A percentile compares a stretch with the other conserved stretches of the same genome.
Evolutionary conservation across 1,284 basidiomycete species (phyloP).

Genomic region (Neotropicomus parvogracilis): DNA sequence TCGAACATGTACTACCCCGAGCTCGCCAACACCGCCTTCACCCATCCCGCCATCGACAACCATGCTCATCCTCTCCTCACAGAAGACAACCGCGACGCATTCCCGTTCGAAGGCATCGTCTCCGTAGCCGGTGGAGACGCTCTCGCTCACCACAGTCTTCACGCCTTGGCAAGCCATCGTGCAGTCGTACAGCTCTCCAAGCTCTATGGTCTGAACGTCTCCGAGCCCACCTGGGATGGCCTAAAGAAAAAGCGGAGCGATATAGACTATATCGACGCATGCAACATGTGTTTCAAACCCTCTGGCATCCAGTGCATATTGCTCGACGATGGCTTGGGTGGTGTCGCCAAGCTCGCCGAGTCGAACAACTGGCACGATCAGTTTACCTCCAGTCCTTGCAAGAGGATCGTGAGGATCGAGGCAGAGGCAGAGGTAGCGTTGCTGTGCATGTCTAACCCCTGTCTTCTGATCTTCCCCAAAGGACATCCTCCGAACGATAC

Average conservation of each 20-base stretch:
- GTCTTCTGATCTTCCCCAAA: conserved; percentile 17
- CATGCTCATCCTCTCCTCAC: conserved; percentile 70
- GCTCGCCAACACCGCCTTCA: conserved; percentile 28
- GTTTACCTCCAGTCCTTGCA: conserved; percentile 49
- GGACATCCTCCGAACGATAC: conserved; percentile 36
- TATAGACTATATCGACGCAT: conserved; percentile 53
- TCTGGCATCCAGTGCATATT: conserved; percentile 61
- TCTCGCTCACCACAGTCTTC: conserved; percentile 45
- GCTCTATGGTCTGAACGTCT: conserved; percentile 42
- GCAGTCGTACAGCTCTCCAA: conserved; percentile 53
- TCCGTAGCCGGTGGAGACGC: conserved; percentile 60
- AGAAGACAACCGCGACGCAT: conserved; percentile 39
- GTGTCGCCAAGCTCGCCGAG: conserved; percentile 46
- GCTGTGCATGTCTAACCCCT: conserved; percentile 1
- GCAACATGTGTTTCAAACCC: conserved; percentile 48
- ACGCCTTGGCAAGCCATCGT: conserved; percentile 57
- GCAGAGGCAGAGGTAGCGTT: conserved; percentile 56
- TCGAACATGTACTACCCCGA: conserved; percentile 26
- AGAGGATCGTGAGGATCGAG: conserved; percentile 66
- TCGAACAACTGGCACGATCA: conserved; percentile 58
- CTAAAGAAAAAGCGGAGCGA: conserved; percentile 46
- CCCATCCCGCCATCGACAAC: conserved; percentile 62
- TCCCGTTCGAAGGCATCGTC: conserved; percentile 59
- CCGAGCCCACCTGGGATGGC: conserved; percentile 51
- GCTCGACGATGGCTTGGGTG: conserved; percentile 66